Evolutionary conservation across 129 eudicot species (phyloP).

Genomic region (Flaveria brownii): DNA sequence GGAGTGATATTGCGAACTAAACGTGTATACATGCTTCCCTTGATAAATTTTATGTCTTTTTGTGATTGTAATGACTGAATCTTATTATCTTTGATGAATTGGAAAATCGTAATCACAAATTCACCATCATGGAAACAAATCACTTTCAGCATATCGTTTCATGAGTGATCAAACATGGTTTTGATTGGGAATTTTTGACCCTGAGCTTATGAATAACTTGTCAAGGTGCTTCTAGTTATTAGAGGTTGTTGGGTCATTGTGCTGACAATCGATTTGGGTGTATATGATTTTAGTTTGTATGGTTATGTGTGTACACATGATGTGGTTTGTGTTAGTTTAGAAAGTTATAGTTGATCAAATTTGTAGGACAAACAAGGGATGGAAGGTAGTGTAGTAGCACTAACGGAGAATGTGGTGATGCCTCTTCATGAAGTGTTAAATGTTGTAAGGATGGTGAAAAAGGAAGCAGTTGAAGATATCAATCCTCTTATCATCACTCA

Average conservation of each 20-base stretch:
- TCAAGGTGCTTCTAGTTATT: neutral
- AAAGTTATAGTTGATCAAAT: neutral
- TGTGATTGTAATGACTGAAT: too few species aligned
- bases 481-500: constrained; percentile 62
- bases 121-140: neutral
- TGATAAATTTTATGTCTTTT: neutral
- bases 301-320: neutral
- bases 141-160: neutral
- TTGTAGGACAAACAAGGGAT: constrained; percentile 38
- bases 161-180: neutral
- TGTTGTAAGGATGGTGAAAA: constrained; percentile 46
- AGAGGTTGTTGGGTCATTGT: neutral
- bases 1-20: neutral
- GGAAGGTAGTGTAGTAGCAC: constrained; percentile 47
- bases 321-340: neutral
- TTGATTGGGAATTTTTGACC: neutral
- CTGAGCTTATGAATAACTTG: constrained; percentile 8
- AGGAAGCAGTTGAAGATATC: constrained; percentile 38
- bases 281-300: neutral
- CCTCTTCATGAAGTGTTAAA: constrained; percentile 44
- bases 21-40: too few species aligned
- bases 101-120: neutral
- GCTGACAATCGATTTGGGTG: neutral
- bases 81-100: neutral
- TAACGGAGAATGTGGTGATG: constrained; percentile 51